Conservation (phyloP, 306 rosid genomes). For the Arachis stenosperma region DNA sequence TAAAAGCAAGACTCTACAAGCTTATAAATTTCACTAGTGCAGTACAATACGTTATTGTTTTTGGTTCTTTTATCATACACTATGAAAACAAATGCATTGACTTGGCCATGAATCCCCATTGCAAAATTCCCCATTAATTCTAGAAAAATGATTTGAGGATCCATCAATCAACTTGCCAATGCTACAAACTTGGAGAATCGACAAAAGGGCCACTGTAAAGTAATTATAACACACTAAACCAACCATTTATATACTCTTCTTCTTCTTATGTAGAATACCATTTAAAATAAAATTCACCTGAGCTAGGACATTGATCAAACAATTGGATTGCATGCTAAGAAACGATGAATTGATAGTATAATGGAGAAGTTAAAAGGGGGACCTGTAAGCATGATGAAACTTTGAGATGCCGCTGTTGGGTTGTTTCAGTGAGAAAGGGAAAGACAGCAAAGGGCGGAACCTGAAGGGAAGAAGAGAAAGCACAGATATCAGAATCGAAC, state of each 20-base stretch:
- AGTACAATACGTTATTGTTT: not conserved
- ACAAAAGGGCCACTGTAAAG: too few relatives aligned
- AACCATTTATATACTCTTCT: not conserved
- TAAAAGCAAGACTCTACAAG: slow-evolving; percentile 1
- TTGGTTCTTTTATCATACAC: not conserved
- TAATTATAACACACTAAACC: not conserved
- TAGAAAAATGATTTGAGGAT: not conserved
- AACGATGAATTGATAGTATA: not conserved
- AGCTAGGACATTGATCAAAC: slow-evolving; percentile 21
- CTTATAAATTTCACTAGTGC: not conserved
- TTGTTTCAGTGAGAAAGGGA: slow-evolving; percentile 11
- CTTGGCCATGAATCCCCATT: not conserved
- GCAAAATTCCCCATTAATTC: not conserved
- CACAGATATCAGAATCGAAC: not conserved
- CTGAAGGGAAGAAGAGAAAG: not conserved
- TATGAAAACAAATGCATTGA: slow-evolving; percentile 1
- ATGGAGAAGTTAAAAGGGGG: slow-evolving; percentile 10
- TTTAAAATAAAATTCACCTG: not conserved
- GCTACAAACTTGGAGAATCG: too few relatives aligned
- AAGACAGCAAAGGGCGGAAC: not conserved
- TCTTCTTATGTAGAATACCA: not conserved
- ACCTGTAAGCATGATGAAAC: slow-evolving; percentile 45
- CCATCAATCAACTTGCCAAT: not conserved
- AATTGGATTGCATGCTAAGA: not conserved
- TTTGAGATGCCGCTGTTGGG: slow-evolving; percentile 7